A percentile compares a stretch with the other conserved stretches of the same genome.
Conservation (phyloP, 2,329 filamentous ascomycete genomes). For the Parastagonospora avenae region DNA sequence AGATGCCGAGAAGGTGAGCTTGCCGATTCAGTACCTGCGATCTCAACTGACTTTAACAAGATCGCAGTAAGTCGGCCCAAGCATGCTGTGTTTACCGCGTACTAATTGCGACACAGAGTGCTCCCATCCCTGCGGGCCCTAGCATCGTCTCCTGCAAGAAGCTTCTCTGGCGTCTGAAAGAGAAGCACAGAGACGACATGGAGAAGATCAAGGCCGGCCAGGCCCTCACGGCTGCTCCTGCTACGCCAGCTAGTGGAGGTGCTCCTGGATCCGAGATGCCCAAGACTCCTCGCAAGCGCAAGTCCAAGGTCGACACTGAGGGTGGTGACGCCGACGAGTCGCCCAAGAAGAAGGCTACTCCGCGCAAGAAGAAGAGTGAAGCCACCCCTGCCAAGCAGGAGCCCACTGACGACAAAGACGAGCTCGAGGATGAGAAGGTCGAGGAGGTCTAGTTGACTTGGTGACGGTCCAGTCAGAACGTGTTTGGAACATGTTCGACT, state of each 20-base stretch:
- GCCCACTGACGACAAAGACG: constrained; percentile 6
- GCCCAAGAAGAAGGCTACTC: constrained; percentile 20
- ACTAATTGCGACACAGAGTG: constrained; percentile 10
- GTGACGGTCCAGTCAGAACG: background rate
- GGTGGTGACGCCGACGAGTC: constrained; percentile 6
- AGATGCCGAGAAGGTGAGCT: constrained; percentile 25
- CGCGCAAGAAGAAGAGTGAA: constrained; percentile 17
- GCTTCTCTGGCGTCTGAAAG: constrained; percentile 30
- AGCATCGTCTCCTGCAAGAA: constrained; percentile 30
- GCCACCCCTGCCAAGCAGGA: constrained; percentile 5
- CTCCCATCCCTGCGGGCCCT: constrained; percentile 30
- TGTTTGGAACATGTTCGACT: background rate
- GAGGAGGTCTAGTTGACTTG: background rate
- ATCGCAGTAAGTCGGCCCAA: constrained; percentile 11
- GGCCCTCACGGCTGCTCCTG: constrained; percentile 3
- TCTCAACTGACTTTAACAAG: constrained; percentile 10
- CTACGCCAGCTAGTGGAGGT: constrained; percentile 3
- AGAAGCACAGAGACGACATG: constrained; percentile 30
- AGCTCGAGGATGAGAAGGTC: constrained; percentile 1
- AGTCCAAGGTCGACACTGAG: constrained; percentile 12
- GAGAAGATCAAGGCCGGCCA: constrained; percentile 21
- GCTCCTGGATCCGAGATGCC: constrained; percentile 3
- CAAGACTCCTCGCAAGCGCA: constrained; percentile 25
- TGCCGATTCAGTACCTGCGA: background rate
- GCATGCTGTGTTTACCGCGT: too few relatives aligned